Base-by-base conservation (phyloP, 2,329 filamentous ascomycete species). In the Fusarium sp. region DNA sequence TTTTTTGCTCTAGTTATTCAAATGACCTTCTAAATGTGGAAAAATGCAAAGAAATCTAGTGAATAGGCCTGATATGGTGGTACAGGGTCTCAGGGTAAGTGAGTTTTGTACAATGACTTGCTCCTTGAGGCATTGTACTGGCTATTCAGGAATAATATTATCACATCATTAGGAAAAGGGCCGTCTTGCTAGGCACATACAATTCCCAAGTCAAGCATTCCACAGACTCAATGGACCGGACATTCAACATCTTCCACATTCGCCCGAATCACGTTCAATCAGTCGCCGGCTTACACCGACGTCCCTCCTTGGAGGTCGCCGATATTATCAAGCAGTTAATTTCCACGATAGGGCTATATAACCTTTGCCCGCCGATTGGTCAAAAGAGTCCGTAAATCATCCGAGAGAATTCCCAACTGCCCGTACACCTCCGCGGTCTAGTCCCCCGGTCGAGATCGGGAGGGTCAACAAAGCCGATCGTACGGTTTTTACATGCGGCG, bases 401-500 rank as follows among this genome's bases (percentile, higher is more conserved):
- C 71, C 50, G 64, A 72, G 48, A 24, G 18, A 24, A 58, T 31
- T 57, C 37, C 67, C 5, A 48, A 18, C 22, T 68, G 54, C 48
- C 63, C 39, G 22, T 50, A n/a, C 33, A 37, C 52, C 52, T 58
- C 56, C 56, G 39, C 64, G 60, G 64, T 52, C 57, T 18, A 39
- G 59, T 54, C 29, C 29, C 59, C 59, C 59, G 59, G 64, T 65
- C 60, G 61, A 35, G 56, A 48, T 65, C 60, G 54, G 58, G 39
- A 56, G 62, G 37, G 43, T 41, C 68, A 72, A 72, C 64, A 72
- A 69, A 52, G 64, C 39, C 56, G 37, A 72, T 74, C 72, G 52
- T 74, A 66, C 45, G 69, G 60, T 62, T 58, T 72, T 61, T 54
- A 31, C 16, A n/a, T 24, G 31, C 35, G 61, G 31, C 39, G 57